phyloP scores from a whole-genome alignment of 139 green algal species.

The Haematococcus lacustris region DNA sequence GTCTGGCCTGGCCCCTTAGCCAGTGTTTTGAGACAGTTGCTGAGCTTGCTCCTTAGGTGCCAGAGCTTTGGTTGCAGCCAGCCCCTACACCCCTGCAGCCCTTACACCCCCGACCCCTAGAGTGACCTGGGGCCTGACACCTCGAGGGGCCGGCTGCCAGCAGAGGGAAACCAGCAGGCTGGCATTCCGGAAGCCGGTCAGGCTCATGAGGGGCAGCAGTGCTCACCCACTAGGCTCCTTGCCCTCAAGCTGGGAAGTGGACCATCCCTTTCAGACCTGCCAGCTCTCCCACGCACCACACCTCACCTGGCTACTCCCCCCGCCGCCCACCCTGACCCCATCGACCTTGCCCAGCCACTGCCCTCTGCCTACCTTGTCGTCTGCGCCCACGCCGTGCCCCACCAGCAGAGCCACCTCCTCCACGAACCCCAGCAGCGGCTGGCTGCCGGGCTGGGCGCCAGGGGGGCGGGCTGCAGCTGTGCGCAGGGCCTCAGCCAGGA shows the following conservation, averaged over 20 bases:
- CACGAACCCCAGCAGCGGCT: constrained; percentile 5
- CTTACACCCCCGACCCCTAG: too few species aligned
- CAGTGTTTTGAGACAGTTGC: too few species aligned
- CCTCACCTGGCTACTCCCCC: neutral
- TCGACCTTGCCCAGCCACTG: neutral
- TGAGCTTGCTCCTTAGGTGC: too few species aligned
- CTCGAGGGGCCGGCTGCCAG: too few species aligned
- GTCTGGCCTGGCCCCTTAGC: too few species aligned
- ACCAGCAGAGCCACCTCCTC: constrained; percentile 8
- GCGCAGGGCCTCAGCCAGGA: constrained; percentile 10
- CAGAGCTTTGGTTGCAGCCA: too few species aligned
- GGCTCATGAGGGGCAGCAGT: neutral
- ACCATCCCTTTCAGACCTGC: neutral
- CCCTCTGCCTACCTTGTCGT: neutral
- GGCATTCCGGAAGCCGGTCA: neutral
- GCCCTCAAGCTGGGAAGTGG: neutral
- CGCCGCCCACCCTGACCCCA: neutral
- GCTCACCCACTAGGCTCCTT: neutral
- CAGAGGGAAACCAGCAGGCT: too few species aligned
- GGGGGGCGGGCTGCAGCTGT: neutral
- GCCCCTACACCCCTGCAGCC: too few species aligned
- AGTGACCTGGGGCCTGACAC: too few species aligned
- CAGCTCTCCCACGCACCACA: neutral
- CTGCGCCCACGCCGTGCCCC: constrained; percentile 1
- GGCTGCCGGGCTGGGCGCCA: neutral